Base-by-base conservation (phyloP, 1,284 basidiomycete genomes). In the Cryptococcus sp. region DNA sequence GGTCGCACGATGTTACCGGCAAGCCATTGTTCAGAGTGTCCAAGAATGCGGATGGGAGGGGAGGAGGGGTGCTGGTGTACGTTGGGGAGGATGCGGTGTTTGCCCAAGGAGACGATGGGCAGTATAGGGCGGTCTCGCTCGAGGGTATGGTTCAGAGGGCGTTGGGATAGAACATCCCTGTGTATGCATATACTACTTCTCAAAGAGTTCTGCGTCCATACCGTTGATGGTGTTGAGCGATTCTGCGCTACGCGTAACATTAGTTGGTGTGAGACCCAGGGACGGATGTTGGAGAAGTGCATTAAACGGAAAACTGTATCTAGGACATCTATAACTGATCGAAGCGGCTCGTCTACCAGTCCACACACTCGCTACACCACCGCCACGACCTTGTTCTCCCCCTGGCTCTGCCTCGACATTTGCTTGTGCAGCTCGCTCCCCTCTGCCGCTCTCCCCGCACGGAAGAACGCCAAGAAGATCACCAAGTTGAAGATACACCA, bases 21-120 rank as follows among this genome's bases (percentile, higher is more conserved):
- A 86, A 92, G 80, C 86, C 86, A 4, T 69, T 97, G 36, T 93
- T 86, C 76, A 81, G 85, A 41, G 82, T 97, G 7, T 87, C 87
- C 48, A 75, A 75, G 45, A 82, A 78, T 25, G 80, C 82, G 14
- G 87, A 87, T 69, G 90, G 89, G 4, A 86, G 84, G 63, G 85
- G 86, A 12, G n/a, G n/a, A 31, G 93, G 93, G 0, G 66, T 93
- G 36, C 75, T 87, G 1, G 84, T 92, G 23, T 93, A 74, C 50
- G 52, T 74, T 18, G 68, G 67, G 1, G 65, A 69, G 4, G 63
- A 66, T 45, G 71, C 69, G 1, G 71, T 71, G 2, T 74, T 69
- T 50, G 70, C 66, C 3, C 62, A 66, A 48, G 45, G 42, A 35
- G 67, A 70, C 22, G 67, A 66, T 32, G 69, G 65, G 3, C 42